These are phyloP conservation scores for Turnera subulata DNA, from an alignment of 345 rosid species.

Conservation along the genomic window DNA sequence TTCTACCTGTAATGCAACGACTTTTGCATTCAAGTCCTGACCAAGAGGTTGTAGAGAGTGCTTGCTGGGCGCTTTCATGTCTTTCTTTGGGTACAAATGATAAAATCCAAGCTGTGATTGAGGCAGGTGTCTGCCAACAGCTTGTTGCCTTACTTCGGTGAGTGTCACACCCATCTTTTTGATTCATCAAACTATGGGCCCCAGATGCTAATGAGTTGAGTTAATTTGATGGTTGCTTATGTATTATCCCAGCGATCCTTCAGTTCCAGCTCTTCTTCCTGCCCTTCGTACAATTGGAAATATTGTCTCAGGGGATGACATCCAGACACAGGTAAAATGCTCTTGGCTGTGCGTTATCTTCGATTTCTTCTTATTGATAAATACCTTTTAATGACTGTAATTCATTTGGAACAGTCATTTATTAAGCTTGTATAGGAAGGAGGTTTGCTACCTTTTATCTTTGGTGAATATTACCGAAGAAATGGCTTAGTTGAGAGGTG, in stretches of 20 bases:
- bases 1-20: slow-evolving; percentile 22
- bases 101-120: slow-evolving; percentile 33
- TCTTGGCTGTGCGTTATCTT: too few species aligned
- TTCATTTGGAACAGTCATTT: too few species aligned
- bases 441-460: too few species aligned
- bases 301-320: slow-evolving; percentile 31
- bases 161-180: too few species aligned
- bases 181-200: too few species aligned
- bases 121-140: slow-evolving; percentile 20
- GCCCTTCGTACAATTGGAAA: slow-evolving; percentile 29
- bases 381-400: too few species aligned
- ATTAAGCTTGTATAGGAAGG: too few species aligned
- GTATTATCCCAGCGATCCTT: slow-evolving; percentile 14
- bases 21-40: slow-evolving; percentile 25
- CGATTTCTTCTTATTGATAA: too few species aligned
- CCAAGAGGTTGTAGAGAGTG: slow-evolving; percentile 27
- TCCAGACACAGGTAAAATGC: slow-evolving; percentile 26
- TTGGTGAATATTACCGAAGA: too few species aligned
- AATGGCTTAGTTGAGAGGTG: too few species aligned
- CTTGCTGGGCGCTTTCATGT: slow-evolving; percentile 33
- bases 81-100: slow-evolving; percentile 32
- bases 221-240: not conserved
- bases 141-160: slow-evolving; percentile 25
- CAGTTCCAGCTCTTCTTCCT: slow-evolving; percentile 28
- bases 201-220: too few species aligned